These are phyloP conservation scores for Clathrus columnatus DNA, from an alignment of 768 basidiomycete genomes.

Conservation along the genomic window DNA sequence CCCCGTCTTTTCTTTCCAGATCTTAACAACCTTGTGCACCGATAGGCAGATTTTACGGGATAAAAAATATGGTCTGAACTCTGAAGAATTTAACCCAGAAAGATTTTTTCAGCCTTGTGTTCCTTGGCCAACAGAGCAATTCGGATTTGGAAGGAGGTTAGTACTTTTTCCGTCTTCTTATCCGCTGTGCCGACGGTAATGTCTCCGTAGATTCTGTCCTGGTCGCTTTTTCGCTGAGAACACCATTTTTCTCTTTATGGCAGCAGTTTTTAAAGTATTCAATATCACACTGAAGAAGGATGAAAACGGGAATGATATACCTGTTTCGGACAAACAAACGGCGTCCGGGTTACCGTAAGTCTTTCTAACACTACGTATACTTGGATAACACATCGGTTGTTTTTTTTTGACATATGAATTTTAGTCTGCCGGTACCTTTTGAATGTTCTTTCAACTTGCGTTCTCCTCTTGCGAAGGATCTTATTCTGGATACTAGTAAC, in stretches of 20 bases:
- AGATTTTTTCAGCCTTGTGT: neutral
- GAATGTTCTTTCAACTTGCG: slow-evolving; percentile 23
- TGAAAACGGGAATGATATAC: slow-evolving; percentile 28
- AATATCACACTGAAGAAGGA: slow-evolving; percentile 9
- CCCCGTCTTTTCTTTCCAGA: neutral
- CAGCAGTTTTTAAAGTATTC: slow-evolving; percentile 12
- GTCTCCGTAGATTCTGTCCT: slow-evolving; percentile 10
- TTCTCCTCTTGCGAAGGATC: slow-evolving; percentile 19
- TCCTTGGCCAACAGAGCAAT: neutral
- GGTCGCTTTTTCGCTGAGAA: slow-evolving; percentile 13
- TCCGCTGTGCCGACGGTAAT: neutral
- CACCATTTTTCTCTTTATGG: slow-evolving; percentile 10
- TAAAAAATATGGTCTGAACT: neutral
- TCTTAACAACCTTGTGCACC: too few relatives aligned
- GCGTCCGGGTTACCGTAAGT: neutral
- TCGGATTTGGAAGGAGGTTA: neutral
- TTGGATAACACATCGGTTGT: neutral
- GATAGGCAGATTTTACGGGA: neutral
- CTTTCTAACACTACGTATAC: too few relatives aligned
- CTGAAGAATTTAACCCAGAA: slow-evolving; percentile 1
- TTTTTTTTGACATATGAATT: neutral
- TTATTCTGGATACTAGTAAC: too few relatives aligned
- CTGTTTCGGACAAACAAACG: neutral
- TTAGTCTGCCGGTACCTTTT: slow-evolving; percentile 26
- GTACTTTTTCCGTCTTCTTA: neutral